Evolutionary conservation across 2,329 filamentous ascomycete species (phyloP).

Genomic region (Pseudogymnoascus sp.): DNA sequence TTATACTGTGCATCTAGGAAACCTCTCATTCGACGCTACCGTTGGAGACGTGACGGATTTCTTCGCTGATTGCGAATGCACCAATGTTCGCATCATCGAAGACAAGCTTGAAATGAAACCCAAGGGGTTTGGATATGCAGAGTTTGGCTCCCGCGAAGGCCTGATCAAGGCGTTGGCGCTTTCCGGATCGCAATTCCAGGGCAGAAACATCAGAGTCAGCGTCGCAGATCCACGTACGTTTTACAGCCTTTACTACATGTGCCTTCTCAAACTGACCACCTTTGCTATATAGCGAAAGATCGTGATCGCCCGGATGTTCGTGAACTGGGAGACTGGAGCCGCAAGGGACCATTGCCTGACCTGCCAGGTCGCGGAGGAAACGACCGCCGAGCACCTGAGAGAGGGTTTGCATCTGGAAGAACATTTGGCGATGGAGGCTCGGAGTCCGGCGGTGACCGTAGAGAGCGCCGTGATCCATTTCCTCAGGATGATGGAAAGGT

Average conservation of each 20-base stretch:
- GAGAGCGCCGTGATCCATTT: conserved; percentile 62
- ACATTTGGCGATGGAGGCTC: conserved; percentile 35
- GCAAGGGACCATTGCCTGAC: conserved; percentile 81
- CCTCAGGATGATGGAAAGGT: conserved; percentile 64
- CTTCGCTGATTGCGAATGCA: conserved; percentile 75
- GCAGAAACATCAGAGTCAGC: conserved; percentile 84
- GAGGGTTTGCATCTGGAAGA: conserved; percentile 40
- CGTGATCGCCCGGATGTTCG: conserved; percentile 62
- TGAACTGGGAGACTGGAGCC: conserved; percentile 84
- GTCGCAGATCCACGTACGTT: conserved; percentile 93
- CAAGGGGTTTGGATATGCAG: conserved; percentile 97
- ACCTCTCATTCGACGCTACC: conserved; percentile 91
- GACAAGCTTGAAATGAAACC: conserved; percentile 89
- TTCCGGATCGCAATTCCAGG: conserved; percentile 76
- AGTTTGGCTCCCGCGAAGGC: conserved; percentile 81
- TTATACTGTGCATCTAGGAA: conserved; percentile 92
- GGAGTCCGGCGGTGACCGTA: conserved; percentile 51
- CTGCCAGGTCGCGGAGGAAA: conserved; percentile 48
- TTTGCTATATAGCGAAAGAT: conserved; percentile 62
- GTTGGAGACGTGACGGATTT: conserved; percentile 76
- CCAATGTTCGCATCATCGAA: conserved; percentile 91
- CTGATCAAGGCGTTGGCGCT: conserved; percentile 83
- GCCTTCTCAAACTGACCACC: conserved; percentile 17
- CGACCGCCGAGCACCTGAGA: conserved; percentile 42
- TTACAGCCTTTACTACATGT: conserved; percentile 23